Conservation (phyloP, 2,329 filamentous ascomycete genomes). For the Calonectria pauciramosa region DNA sequence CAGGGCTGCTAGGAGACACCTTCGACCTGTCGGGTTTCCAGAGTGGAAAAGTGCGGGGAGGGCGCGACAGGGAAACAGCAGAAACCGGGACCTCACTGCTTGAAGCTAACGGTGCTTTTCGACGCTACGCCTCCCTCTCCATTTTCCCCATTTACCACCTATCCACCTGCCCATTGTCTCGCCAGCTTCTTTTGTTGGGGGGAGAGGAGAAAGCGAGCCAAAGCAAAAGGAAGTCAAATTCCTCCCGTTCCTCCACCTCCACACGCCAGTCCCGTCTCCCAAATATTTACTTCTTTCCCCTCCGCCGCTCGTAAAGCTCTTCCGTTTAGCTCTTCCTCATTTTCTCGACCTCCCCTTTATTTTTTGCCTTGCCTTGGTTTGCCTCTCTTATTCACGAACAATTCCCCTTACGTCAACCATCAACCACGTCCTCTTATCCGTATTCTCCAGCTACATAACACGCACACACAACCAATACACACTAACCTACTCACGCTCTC, state of each 20-base stretch:
- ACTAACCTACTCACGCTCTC: constrained; percentile 2
- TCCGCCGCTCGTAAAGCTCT: background rate
- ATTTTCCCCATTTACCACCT: constrained; percentile 17
- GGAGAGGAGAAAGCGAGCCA: background rate
- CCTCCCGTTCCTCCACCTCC: constrained; percentile 15
- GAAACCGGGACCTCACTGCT: constrained; percentile 17
- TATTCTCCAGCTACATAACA: background rate
- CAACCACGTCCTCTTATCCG: background rate
- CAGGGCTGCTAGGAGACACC: background rate
- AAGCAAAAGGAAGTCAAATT: constrained; percentile 17
- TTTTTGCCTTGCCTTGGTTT: background rate
- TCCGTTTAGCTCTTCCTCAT: background rate
- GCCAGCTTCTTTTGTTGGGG: constrained; percentile 27
- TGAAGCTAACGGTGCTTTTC: constrained; percentile 18
- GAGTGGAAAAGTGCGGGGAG: constrained; percentile 28
- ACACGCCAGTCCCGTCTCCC: constrained; percentile 10
- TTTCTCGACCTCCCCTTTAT: background rate
- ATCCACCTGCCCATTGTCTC: constrained; percentile 19
- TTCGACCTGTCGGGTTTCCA: constrained; percentile 13
- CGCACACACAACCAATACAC: background rate
- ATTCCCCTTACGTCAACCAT: background rate
- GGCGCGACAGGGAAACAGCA: constrained; percentile 12
- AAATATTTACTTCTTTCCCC: constrained; percentile 2
- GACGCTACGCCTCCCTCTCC: constrained; percentile 22
- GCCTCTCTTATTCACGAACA: background rate